Evolutionary conservation across 208 protist species (phyloP).

Genomic region (Crithidia brevicula): DNA sequence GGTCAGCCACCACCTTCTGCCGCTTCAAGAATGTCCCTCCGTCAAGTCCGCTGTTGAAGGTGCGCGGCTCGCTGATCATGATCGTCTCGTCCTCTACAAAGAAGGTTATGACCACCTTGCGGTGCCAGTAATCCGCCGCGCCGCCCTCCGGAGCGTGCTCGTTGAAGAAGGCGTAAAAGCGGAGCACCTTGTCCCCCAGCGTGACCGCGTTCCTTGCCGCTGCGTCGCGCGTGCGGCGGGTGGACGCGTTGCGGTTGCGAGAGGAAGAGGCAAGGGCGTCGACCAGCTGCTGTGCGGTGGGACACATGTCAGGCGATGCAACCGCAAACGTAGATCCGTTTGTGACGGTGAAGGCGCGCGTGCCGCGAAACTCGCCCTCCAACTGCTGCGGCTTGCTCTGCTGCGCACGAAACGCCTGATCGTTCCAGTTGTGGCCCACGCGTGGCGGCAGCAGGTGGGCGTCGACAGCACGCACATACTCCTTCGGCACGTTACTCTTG

Average conservation of each 20-base stretch:
- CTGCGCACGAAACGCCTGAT: constrained; percentile 80
- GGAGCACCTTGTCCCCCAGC: constrained; percentile 94
- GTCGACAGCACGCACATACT: constrained; percentile 80
- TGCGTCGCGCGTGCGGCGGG: constrained; percentile 16
- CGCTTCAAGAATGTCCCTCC: constrained; percentile 94
- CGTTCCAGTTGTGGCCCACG: constrained; percentile 90
- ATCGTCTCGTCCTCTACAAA: constrained; percentile 96
- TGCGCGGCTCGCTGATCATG: constrained; percentile 90
- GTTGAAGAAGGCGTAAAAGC: constrained; percentile 96
- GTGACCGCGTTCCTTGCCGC: constrained; percentile 55
- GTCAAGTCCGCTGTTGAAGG: constrained; percentile 95
- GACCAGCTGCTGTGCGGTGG: constrained; percentile 80
- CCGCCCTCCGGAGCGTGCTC: constrained; percentile 92
- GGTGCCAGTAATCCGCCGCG: constrained; percentile 87
- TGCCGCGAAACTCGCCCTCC: constrained; percentile 82
- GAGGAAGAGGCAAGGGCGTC: constrained; percentile 45
- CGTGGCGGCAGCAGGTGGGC: constrained; percentile 77
- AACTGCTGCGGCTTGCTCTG: constrained; percentile 87
- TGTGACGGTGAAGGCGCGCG: constrained; percentile 53
- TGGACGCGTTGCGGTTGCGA: constrained; percentile 23
- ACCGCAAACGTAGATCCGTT: constrained; percentile 53
- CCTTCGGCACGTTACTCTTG: constrained; percentile 66
- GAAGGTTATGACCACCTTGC: constrained; percentile 91
- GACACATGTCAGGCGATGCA: constrained; percentile 46
- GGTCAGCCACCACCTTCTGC: constrained; percentile 79